Evolutionary conservation across 257 asterid genomes (phyloP).

Genomic region (Solanum corneliomulleri): DNA sequence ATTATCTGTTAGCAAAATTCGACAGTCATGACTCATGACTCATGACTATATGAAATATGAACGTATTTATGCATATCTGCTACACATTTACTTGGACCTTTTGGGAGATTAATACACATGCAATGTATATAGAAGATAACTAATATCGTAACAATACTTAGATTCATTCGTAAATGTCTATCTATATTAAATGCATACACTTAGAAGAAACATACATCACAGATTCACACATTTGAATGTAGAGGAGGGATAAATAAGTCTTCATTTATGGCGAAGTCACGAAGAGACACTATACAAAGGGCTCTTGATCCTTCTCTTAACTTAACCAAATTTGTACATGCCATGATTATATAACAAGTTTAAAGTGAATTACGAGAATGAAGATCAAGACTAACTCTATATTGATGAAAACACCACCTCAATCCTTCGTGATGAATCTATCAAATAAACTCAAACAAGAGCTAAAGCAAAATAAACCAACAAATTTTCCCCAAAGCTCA

Average conservation of each 20-base stretch:
- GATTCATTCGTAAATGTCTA: neutral
- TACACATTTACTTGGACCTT: neutral
- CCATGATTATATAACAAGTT: neutral
- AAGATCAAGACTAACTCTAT: neutral
- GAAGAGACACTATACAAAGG: neutral
- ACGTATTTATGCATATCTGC: neutral
- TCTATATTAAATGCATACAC: neutral
- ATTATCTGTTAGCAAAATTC: neutral
- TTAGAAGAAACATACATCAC: neutral
- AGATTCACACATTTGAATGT: neutral
- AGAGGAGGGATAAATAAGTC: neutral
- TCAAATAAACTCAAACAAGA: neutral
- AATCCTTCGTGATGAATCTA: neutral
- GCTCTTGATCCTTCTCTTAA: neutral
- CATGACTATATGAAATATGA: neutral
- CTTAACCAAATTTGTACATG: neutral
- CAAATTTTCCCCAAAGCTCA: neutral
- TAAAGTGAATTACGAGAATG: neutral
- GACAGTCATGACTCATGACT: neutral
- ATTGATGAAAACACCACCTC: neutral
- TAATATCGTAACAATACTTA: neutral
- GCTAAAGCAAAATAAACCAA: neutral
- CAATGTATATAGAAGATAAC: neutral
- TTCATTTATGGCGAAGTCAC: neutral
- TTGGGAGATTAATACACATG: neutral